phyloP scores from a whole-genome alignment of 2,329 filamentous ascomycete genomes.

The Rhexocercosporidium sp. region DNA sequence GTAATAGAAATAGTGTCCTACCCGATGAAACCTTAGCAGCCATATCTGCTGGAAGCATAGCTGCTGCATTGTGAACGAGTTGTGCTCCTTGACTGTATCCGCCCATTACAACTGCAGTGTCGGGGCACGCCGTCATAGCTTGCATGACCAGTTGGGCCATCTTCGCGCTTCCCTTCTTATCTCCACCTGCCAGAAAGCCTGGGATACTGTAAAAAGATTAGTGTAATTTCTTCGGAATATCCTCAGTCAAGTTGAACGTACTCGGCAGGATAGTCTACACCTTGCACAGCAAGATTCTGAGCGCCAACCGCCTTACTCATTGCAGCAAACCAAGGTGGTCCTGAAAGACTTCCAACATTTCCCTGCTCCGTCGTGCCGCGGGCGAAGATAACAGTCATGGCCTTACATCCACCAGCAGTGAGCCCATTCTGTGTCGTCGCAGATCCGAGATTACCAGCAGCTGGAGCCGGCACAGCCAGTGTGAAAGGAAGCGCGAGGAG shows the following conservation, averaged over 20 bases:
- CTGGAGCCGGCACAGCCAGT: constrained; percentile 5
- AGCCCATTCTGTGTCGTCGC: constrained; percentile 34
- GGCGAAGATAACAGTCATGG: constrained; percentile 60
- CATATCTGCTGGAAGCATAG: constrained; percentile 17
- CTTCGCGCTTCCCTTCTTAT: constrained; percentile 48
- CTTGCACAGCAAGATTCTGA: constrained; percentile 55
- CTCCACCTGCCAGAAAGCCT: constrained; percentile 53
- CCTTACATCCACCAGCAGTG: constrained; percentile 45
- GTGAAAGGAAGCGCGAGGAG: constrained; percentile 9
- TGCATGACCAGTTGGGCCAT: constrained; percentile 40
- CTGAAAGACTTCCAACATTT: constrained; percentile 55
- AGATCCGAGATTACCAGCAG: constrained; percentile 1
- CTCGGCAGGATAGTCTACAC: constrained; percentile 56
- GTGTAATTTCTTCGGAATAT: no score
- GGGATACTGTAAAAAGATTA: not conserved
- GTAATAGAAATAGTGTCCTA: constrained; percentile 12
- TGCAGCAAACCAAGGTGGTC: constrained; percentile 56
- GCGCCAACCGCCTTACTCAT: constrained; percentile 49
- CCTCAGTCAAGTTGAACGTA: no score
- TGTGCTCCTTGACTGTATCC: constrained; percentile 35
- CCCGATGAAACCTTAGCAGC: constrained; percentile 30
- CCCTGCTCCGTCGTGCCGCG: constrained; percentile 58
- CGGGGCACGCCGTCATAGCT: constrained; percentile 27
- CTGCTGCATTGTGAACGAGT: constrained; percentile 34
- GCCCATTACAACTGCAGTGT: constrained; percentile 30